Base-by-base conservation (phyloP, 306 rosid genomes). In the Prunus fruticosa region DNA sequence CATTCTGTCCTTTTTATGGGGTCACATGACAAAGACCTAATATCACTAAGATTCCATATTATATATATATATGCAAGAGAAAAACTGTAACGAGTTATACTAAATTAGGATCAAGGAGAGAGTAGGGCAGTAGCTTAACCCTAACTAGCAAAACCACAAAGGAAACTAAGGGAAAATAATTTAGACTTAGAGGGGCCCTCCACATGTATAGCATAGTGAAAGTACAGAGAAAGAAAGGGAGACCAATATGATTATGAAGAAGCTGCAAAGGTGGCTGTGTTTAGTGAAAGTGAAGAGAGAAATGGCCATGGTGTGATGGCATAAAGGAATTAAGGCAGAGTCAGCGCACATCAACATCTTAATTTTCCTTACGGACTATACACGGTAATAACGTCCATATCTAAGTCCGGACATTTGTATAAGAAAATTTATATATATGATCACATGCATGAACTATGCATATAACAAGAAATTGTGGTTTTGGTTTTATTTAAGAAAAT, bases 241-340 rank as follows among this genome's bases (percentile, higher is more conserved):
- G 83, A 71, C 84, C 82, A 79, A 52, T 61, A 73, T 76, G 77
- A 75, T n/a, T 62, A 47, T 27, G 67, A 75, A 79, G 54, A 64
- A 81, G 79, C 69, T 58, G 68, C 58, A 60, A 56, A 76, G 73
- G 72, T 57, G 34, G 50, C 32, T 58, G 70, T 82, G n/a, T 82
- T 82, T 72, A 46, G 81, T 82, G 87, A 80, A 87, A 82, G 79
- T 74, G 51, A 68, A 15, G 64, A 75, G 32, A 34, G 8, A 34
- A 1, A 38, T 38, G 43, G 43, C 2, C 43, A 38, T 38, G 43
- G 43, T 38, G 43, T 38, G 43, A 22, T 67, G 85, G 82, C 76
- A 71, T 45, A 75, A 82, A 84, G 85, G 76, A 64, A 32, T 32
- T 32, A 32, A 64, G 56, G 22, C n/a, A 73, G 47, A 63, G 67